Evolutionary conservation across 2,329 filamentous ascomycete species (phyloP).

Genomic region (Cordyceps cicadae): DNA sequence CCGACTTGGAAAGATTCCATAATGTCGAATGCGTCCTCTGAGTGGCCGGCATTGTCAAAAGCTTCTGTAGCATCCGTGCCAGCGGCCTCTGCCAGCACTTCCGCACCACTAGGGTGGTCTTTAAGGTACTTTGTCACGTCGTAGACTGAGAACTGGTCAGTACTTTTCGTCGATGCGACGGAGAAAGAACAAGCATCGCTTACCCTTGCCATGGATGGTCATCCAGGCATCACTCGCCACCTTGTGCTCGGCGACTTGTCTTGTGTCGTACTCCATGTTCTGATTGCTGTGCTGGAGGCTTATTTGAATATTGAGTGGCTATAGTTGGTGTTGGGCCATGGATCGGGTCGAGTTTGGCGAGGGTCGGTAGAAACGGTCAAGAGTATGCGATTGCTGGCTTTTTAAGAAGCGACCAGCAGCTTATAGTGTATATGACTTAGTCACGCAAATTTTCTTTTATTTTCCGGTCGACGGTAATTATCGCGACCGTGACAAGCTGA

Average conservation of each 20-base stretch:
- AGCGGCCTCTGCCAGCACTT: slow-evolving; percentile 68
- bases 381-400: background rate
- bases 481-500: background rate
- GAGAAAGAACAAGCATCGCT: background rate
- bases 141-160: slow-evolving; percentile 31
- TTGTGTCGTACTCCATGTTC: slow-evolving; percentile 20
- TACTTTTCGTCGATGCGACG: no score
- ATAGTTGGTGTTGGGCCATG: background rate
- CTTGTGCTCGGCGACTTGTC: slow-evolving; percentile 43
- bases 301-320: background rate
- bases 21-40: slow-evolving; percentile 46
- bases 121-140: slow-evolving; percentile 48
- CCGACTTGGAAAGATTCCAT: slow-evolving; percentile 32
- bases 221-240: slow-evolving; percentile 43
- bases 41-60: slow-evolving; percentile 80
- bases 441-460: background rate
- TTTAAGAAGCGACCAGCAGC: background rate
- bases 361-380: background rate
- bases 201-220: slow-evolving; percentile 46
- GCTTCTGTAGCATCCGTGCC: slow-evolving; percentile 71
- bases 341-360: background rate
- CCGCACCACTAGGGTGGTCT: slow-evolving; percentile 65
- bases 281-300: background rate
- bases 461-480: slow-evolving; percentile 1
- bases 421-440: background rate